Conservation (phyloP, 1,284 basidiomycete species). For the Salmacisia buchloeana region DNA sequence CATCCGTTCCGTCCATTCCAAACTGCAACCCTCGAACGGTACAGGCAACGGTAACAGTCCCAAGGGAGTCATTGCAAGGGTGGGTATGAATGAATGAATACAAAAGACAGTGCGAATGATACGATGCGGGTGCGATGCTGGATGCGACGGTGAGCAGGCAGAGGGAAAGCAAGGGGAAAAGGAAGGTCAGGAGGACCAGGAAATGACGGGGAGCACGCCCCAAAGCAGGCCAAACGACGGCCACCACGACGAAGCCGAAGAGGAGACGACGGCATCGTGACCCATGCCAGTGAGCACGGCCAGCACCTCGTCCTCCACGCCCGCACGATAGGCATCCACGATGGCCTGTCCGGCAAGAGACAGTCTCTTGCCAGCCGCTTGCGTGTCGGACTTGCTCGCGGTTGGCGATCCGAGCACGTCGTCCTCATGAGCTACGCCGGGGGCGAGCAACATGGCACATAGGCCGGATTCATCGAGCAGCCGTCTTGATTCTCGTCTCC, state of each 20-base stretch:
- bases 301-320: not conserved
- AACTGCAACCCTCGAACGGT: no score
- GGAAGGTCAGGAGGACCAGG: no score
- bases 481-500: not conserved
- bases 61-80: no score
- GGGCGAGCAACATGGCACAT: slow-evolving; percentile 1
- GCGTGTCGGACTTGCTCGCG: not conserved
- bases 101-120: no score
- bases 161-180: no score
- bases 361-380: not conserved
- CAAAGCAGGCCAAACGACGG: slow-evolving; percentile 1
- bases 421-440: not conserved
- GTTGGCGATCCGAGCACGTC: not conserved
- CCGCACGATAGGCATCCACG: not conserved
- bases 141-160: no score
- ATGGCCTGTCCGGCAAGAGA: no score
- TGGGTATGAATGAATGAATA: no score
- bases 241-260: not conserved
- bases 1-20: no score
- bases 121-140: no score
- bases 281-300: not conserved
- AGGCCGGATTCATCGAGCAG: not conserved
- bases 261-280: no score
- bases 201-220: not conserved
- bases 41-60: no score